Evolutionary conservation across 2,329 filamentous ascomycete genomes (phyloP), one percentile per base, ranked within the genome.

Genomic region (Phoma sp.): DNA sequence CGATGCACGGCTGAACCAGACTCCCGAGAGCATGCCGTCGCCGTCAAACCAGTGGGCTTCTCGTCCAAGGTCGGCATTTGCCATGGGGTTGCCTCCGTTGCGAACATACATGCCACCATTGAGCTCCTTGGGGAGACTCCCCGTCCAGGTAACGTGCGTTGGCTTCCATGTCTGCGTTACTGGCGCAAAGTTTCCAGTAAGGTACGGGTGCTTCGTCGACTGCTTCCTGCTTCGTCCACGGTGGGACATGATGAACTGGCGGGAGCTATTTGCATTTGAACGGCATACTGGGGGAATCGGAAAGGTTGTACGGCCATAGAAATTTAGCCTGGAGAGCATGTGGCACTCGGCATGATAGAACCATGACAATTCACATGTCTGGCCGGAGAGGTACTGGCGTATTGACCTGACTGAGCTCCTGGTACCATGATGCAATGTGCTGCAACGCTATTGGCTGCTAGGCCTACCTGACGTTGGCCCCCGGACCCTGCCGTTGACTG

Each of bases 31-130:
- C 88, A 91, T 91, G 4, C 88, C 88, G 67, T 91, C 87, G 26
- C 88, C 88, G 61, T 91, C 88, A 57, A 91, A 91, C 87, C 87
- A 90, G 67, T 91, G 88, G 7, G 85, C 82, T 66, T 88, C 85
- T 58, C 86, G 80, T 32, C 81, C 81, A 2, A 84, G 69, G 47
- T 88, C 83, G 18, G 83, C 77, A 53, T 89, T 86, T 23, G 81
- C 81, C 7, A 88, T 77, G 5, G 88, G 87, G 63, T 90, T 91
- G 23, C 84, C 86, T 33, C 88, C 88, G 67, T 91, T 91, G 14
- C 88, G 84, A 23, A 91, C 84, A 64, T 91, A 91, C 71, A 91
- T 83, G 11, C 88, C 88, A 1, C 87, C 88, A 7, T 80, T 79
- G 33, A 91, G 79, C 56, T 90, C 87, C n/a, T 74, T 57, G 1